Conservation (phyloP, 106 monocot genomes). For the Dioscorea zingiberensis region DNA sequence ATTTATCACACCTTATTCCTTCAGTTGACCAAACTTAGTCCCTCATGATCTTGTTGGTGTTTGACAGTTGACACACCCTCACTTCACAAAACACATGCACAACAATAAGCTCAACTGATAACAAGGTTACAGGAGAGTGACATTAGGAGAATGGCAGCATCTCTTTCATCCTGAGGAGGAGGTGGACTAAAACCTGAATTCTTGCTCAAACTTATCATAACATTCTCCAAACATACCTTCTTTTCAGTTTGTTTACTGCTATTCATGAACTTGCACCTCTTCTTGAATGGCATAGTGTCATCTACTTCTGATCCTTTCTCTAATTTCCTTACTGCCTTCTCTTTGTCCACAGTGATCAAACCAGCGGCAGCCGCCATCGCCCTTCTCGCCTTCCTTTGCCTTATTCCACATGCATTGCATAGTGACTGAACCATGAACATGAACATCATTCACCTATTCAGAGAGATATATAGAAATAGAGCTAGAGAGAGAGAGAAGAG, state of each 20-base stretch:
- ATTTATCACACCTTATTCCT: too few relatives aligned
- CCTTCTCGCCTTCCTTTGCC: constrained; percentile 49
- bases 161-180: constrained; percentile 41
- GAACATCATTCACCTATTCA: not conserved
- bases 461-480: not conserved
- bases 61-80: too few relatives aligned
- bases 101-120: constrained; percentile 10
- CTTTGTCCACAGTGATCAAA: not conserved
- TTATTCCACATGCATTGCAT: constrained; percentile 60
- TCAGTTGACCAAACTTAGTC: too few relatives aligned
- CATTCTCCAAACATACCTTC: constrained; percentile 27
- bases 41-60: too few relatives aligned
- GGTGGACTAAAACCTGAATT: constrained; percentile 17
- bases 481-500: not conserved
- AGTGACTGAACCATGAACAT: constrained; percentile 31
- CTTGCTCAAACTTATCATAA: constrained; percentile 18
- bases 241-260: not conserved
- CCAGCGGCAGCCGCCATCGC: constrained; percentile 22
- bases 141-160: constrained; percentile 53
- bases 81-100: too few relatives aligned
- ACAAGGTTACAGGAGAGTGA: constrained; percentile 45
- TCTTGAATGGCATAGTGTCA: constrained; percentile 41
- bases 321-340: not conserved
- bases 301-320: constrained; percentile 1
- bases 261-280: constrained; percentile 32